Conservation (phyloP, 257 asterid genomes). For the Coffea eugenioides region DNA sequence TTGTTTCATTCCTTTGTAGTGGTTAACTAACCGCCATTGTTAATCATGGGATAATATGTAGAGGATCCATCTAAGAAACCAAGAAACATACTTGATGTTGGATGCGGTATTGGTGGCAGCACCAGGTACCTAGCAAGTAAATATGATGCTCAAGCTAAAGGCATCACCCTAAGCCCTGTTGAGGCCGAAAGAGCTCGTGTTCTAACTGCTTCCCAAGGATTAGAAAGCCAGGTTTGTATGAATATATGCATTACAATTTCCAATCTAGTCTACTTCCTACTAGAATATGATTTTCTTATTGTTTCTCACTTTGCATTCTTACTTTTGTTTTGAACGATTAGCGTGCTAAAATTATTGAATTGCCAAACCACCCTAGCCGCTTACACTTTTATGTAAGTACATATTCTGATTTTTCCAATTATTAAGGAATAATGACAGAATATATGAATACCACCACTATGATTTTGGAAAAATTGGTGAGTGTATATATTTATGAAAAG, state of each 20-base stretch:
- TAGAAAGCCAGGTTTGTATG: constrained; percentile 45
- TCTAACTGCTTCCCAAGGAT: constrained; percentile 28
- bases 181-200: constrained; percentile 64
- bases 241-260: neutral
- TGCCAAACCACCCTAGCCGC: no score
- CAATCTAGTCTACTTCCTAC: neutral
- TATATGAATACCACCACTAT: no score
- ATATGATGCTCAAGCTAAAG: constrained; percentile 59
- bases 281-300: neutral
- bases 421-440: no score
- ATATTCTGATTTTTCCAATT: no score
- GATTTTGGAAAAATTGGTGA: no score
- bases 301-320: no score
- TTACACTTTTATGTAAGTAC: no score
- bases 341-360: no score
- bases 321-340: neutral
- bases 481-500: no score
- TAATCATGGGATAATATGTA: constrained; percentile 16
- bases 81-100: constrained; percentile 72
- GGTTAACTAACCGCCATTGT: no score
- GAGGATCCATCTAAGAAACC: constrained; percentile 52
- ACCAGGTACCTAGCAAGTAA: constrained; percentile 69
- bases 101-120: constrained; percentile 96
- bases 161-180: constrained; percentile 86
- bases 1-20: no score